Base-by-base conservation (phyloP, 331 rosid genomes). In the Malus hybrid region DNA sequence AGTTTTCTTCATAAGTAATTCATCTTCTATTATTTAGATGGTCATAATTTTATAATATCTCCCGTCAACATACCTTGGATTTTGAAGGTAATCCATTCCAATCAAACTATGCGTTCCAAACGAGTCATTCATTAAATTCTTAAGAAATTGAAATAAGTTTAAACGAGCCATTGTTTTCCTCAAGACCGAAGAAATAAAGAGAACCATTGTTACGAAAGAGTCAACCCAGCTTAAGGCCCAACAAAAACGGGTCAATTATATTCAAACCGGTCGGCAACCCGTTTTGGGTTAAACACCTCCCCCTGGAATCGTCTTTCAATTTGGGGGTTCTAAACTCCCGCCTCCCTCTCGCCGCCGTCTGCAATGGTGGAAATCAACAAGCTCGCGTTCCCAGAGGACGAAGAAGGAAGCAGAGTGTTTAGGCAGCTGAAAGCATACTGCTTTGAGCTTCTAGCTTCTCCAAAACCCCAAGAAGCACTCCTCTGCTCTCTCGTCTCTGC, bases 361-460 rank as follows among this genome's bases (percentile, higher is more conserved):
- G 69, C 70, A 70, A 84, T 84, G 90, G 91, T 78, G 68, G 82
- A 84, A 22, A 79, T 80, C 78, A 72, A 76, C 27, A 77, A 77
- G 34, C 65, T 61, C 22, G 42, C 29, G 28, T 70, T 42, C 18
- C 71, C 70, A 18, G 31, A 11, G 18, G 76, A 36, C 46, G 74
- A 48, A 8, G 87, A 84, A 36, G 69, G 70, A 80, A 87, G 68
- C 83, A 31, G 34, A 54, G 83, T 87, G 68, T 94, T 94, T 54
- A 80, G 75, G 42, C 80, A 82, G 83, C 84, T 94, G 14, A 90
- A 90, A 74, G 80, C 86, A 14, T 64, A 75, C 80, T 86, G 97
- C 36, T 44, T 90, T 70, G 85, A 92, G 67, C 96, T 94, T 85
- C 87, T 94, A 83, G 83, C 95, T 94, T 71, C 67, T 87, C 76